phyloP scores from a whole-genome alignment of 2,329 filamentous ascomycete genomes.

The Clathrospora elynae region DNA sequence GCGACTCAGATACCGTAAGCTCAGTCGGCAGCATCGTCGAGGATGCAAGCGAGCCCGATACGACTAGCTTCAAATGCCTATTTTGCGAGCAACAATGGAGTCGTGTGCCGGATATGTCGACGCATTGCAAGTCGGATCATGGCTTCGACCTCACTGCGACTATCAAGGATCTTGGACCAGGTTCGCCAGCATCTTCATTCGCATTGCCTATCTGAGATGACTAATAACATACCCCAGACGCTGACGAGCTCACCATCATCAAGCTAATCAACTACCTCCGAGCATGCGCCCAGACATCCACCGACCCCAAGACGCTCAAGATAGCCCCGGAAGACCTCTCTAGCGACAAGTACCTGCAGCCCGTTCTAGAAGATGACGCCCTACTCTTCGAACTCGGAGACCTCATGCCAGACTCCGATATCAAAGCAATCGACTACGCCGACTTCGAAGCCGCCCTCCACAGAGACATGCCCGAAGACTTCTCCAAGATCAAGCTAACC shows the following conservation, averaged over 20 bases:
- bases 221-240: constrained; percentile 30
- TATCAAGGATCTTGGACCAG: constrained; percentile 39
- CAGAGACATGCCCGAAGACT: constrained; percentile 46
- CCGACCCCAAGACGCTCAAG: constrained; percentile 52
- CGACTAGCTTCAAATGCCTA: constrained; percentile 43
- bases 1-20: constrained; percentile 39
- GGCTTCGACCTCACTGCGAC: constrained; percentile 33
- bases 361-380: constrained; percentile 86
- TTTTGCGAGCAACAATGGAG: constrained; percentile 43
- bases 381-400: constrained; percentile 88
- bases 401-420: constrained; percentile 52
- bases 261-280: constrained; percentile 57
- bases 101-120: constrained; percentile 34
- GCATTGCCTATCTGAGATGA: constrained; percentile 22
- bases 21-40: constrained; percentile 44
- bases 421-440: constrained; percentile 39
- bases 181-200: constrained; percentile 17
- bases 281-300: constrained; percentile 46
- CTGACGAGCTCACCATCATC: constrained; percentile 42
- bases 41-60: constrained; percentile 44
- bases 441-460: constrained; percentile 49
- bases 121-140: constrained; percentile 36
- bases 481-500: constrained; percentile 36
- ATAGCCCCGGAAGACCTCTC: constrained; percentile 67
- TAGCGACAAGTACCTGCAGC: constrained; percentile 82